A percentile compares a stretch with the other conserved stretches of the same genome.
Conservation (phyloP, 2,329 filamentous ascomycete genomes). For the Scleromitrula shiraiana region DNA sequence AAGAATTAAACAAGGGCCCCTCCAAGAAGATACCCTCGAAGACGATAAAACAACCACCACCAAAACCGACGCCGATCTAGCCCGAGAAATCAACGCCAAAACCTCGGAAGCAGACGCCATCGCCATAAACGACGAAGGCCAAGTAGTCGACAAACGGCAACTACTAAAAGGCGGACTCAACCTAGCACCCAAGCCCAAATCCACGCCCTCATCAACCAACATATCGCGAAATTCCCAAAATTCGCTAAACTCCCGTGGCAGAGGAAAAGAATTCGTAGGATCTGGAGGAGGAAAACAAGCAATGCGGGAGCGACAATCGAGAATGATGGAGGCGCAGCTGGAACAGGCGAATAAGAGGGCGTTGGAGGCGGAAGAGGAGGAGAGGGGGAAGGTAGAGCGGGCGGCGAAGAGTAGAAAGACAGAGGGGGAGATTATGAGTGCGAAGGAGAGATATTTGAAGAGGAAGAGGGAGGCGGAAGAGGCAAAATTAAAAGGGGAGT, state of each 20-base stretch:
- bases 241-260: slow-evolving; percentile 20
- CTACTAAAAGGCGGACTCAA: slow-evolving; percentile 70
- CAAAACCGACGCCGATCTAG: slow-evolving; percentile 57
- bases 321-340: slow-evolving; percentile 72
- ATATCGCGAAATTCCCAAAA: slow-evolving; percentile 13
- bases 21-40: slow-evolving; percentile 31
- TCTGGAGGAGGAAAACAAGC: slow-evolving; percentile 50
- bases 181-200: slow-evolving; percentile 54
- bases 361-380: slow-evolving; percentile 61
- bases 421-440: slow-evolving; percentile 64
- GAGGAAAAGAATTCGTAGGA: slow-evolving; percentile 34
- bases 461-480: slow-evolving; percentile 68
- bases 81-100: slow-evolving; percentile 57
- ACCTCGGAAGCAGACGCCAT: slow-evolving; percentile 50
- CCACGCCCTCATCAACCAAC: slow-evolving; percentile 26
- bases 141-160: slow-evolving; percentile 79
- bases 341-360: slow-evolving; percentile 65
- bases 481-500: slow-evolving; percentile 45
- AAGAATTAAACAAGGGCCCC: slow-evolving; percentile 36
- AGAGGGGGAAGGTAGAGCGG: slow-evolving; percentile 52
- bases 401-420: slow-evolving; percentile 73
- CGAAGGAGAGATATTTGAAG: slow-evolving; percentile 71
- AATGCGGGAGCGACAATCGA: slow-evolving; percentile 66
- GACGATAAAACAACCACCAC: slow-evolving; percentile 36
- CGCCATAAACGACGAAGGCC: slow-evolving; percentile 71